phyloP scores from a whole-genome alignment of 2,329 filamentous ascomycete genomes.

The Penicillium oxalicum region DNA sequence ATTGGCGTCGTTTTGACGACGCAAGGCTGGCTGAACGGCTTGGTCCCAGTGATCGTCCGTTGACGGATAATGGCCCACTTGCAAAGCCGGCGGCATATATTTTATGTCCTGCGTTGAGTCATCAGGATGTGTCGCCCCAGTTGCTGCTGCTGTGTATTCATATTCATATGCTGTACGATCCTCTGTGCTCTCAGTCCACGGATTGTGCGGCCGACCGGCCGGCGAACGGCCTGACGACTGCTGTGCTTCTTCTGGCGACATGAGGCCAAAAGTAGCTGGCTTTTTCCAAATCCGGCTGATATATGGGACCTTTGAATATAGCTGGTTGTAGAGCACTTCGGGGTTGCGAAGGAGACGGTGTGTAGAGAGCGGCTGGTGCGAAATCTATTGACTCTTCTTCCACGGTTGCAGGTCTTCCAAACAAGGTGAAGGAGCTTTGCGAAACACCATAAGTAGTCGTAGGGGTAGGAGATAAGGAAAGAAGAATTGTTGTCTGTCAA shows the following conservation, averaged over 20 bases:
- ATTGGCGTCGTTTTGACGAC: conserved; percentile 8
- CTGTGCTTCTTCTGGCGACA: conserved; percentile 35
- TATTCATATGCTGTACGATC: conserved; percentile 15
- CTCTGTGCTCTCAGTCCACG: conserved; percentile 29
- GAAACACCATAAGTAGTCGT: conserved; percentile 33
- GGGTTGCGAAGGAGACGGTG: conserved; percentile 23
- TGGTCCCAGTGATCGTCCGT: conserved; percentile 19
- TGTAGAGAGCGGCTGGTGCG: conserved; percentile 29
- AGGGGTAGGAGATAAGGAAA: background rate
- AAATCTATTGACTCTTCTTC: conserved; percentile 19
- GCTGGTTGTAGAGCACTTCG: conserved; percentile 24
- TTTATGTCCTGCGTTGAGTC: conserved; percentile 3
- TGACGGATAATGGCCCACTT: conserved; percentile 19
- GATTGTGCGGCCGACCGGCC: conserved; percentile 22
- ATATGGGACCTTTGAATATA: conserved; percentile 29
- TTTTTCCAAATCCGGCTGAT: conserved; percentile 35
- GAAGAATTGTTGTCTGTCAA: background rate
- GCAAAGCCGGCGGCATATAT: conserved; percentile 19
- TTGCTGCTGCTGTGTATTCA: conserved; percentile 5
- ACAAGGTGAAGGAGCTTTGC: conserved; percentile 34
- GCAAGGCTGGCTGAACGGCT: conserved; percentile 1
- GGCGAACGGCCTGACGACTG: conserved; percentile 30
- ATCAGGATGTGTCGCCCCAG: conserved; percentile 5
- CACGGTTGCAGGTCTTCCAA: conserved; percentile 30
- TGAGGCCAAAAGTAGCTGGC: conserved; percentile 34